Conservation (phyloP, 108 stramenopile species). For the Fragilariopsis cylindrus region DNA sequence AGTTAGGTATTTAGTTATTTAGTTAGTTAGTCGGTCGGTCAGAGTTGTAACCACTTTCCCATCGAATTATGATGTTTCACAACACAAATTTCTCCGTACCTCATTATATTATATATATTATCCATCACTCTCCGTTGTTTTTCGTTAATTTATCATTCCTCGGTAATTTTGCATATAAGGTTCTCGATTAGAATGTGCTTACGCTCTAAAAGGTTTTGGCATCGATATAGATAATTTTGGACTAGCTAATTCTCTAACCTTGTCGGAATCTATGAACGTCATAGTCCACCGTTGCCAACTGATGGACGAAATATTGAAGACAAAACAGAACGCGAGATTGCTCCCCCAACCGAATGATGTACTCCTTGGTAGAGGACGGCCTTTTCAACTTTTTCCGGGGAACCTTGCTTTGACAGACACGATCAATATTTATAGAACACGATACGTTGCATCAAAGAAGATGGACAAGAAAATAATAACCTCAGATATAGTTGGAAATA, state of each 20-base stretch:
- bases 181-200: constrained; percentile 34
- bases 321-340: neutral
- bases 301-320: neutral
- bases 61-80: too few relatives aligned
- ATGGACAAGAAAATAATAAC: constrained; percentile 12
- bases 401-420: neutral
- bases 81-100: too few relatives aligned
- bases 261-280: neutral
- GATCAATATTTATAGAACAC: neutral
- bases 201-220: constrained; percentile 22
- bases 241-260: neutral
- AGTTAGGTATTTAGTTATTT: too few relatives aligned
- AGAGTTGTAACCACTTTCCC: too few relatives aligned
- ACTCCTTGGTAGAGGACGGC: constrained; percentile 31
- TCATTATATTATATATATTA: too few relatives aligned
- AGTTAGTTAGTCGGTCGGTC: too few relatives aligned
- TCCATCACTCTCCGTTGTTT: too few relatives aligned
- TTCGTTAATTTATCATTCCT: too few relatives aligned
- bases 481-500: constrained; percentile 11
- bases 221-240: constrained; percentile 1
- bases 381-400: constrained; percentile 17
- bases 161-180: neutral
- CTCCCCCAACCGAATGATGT: constrained; percentile 28
- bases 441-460: neutral
- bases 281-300: neutral